Evolutionary conservation across 495 filamentous ascomycete species (phyloP), one percentile per base, ranked within the genome.

Genomic region (Penicillium mononematosum): DNA sequence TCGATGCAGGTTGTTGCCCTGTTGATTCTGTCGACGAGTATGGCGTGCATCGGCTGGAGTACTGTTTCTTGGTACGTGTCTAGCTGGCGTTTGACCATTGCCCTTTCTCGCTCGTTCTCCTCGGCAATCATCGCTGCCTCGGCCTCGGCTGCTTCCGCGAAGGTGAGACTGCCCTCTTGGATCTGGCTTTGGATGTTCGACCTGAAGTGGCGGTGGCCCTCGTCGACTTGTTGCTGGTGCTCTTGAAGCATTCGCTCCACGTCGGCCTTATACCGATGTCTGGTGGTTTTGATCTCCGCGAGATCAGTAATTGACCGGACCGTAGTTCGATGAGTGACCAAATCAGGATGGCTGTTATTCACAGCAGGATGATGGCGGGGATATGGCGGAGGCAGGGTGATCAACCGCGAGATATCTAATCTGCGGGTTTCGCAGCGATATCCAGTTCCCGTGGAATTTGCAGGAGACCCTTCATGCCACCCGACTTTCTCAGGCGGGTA

Each of bases 341-440:
- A 81, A 53, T 94, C 87, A 0, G 94, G 94, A 67, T 98, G 94
- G 64, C 85, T 91, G 65, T 98, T 98, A 68, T 95, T 96, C 47
- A 97, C 89, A 5, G 94, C 94, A 12, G 94, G 94, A 64, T 97
- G 87, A 68, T 97, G 91, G 16, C 91, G 83, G 2, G 94, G 94
- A 68, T 92, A 98, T 2, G 94, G 90, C 5, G 91, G 94, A 8
- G 96, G 94, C 2, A 98, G 78, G 0, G 94, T 98, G 1, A 98
- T 87, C 1, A 98, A 80, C 3, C 94, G 81, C 5, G 94, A 96
- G 27, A 98, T 88, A 61, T 98, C 94, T 14, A 98, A 79, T 60
- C 77, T 85, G 24, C 69, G 68, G 19, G 68, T 73, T 58, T 80
- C 76, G n/a, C 54, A 55, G 14, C 57, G 51, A 34, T 61, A 58